Conservation (phyloP, 441 rosid genomes). For the Gossypium davidsonii region DNA sequence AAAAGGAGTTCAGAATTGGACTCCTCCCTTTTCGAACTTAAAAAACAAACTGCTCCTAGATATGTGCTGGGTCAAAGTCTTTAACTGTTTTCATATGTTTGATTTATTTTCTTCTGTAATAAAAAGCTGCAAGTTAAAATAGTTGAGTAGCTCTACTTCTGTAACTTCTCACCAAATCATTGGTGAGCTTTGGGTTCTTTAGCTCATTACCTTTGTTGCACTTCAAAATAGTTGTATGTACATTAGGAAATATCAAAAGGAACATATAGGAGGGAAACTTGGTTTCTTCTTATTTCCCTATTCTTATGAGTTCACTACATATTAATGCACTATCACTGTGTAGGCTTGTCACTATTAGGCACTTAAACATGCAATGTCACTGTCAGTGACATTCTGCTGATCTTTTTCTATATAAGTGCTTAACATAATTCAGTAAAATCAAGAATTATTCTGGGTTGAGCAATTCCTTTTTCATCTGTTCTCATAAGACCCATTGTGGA, state of each 20-base stretch:
- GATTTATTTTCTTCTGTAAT: conserved; percentile 1
- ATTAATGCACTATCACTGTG: not conserved
- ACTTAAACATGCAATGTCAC: conserved; percentile 15
- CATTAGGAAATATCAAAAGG: not conserved
- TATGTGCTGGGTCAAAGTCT: not conserved
- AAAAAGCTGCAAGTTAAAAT: not conserved
- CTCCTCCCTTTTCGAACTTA: not conserved
- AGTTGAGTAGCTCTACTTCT: not conserved
- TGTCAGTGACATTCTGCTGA: conserved; percentile 3
- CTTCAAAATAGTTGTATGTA: not conserved
- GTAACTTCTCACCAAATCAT: not conserved
- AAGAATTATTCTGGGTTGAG: too few relatives aligned
- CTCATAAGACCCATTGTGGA: too few relatives aligned
- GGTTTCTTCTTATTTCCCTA: not conserved
- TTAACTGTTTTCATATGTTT: not conserved
- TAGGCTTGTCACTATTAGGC: not conserved
- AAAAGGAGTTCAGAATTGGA: not conserved
- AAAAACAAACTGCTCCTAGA: not conserved
- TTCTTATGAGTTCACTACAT: not conserved
- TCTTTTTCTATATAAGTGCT: too few relatives aligned
- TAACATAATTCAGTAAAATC: too few relatives aligned
- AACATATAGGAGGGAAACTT: not conserved
- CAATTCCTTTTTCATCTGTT: too few relatives aligned
- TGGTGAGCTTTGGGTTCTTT: not conserved
- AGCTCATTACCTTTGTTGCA: not conserved